phyloP scores from a whole-genome alignment of 2,329 filamentous ascomycete species.

The Paradendryphiella salina region DNA sequence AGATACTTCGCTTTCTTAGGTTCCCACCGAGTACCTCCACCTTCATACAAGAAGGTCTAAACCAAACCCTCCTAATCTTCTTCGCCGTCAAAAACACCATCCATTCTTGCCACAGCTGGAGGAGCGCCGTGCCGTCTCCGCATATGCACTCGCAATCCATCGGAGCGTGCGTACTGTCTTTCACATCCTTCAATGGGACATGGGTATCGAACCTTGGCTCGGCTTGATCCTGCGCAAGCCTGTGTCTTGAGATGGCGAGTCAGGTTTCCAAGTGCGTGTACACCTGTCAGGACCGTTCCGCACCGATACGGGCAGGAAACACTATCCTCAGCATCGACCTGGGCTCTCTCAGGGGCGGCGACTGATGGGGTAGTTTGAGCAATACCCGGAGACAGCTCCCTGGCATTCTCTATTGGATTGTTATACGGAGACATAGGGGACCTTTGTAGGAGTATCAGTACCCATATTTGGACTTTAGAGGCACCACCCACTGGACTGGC shows the following conservation, averaged over 20 bases:
- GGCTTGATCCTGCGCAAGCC: conserved; percentile 23
- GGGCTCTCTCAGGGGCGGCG: too few species aligned
- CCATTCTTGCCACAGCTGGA: conserved; percentile 2
- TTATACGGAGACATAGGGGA: too few species aligned
- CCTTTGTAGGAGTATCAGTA: too few species aligned
- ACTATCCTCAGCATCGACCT: background rate
- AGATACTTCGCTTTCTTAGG: background rate
- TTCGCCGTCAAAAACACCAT: background rate
- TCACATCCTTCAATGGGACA: conserved; percentile 27
- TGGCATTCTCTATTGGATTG: too few species aligned
- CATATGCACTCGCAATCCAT: conserved; percentile 28
- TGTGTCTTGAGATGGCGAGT: conserved; percentile 34
- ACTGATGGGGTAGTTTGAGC: too few species aligned
- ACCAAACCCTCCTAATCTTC: background rate
- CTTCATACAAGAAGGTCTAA: background rate
- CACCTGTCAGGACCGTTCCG: conserved; percentile 27
- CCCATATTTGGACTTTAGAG: too few species aligned
- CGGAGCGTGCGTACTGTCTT: conserved; percentile 32
- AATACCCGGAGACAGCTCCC: too few species aligned
- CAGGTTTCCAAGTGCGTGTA: conserved; percentile 36
- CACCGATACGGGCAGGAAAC: conserved; percentile 29
- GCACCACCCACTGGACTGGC: too few species aligned
- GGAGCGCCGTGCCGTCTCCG: conserved; percentile 21
- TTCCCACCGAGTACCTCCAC: background rate
- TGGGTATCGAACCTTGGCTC: conserved; percentile 17